Evolutionary conservation across 257 asterid species (phyloP), one percentile per base, ranked within the genome.

Genomic region (Solanum chiquidenum): DNA sequence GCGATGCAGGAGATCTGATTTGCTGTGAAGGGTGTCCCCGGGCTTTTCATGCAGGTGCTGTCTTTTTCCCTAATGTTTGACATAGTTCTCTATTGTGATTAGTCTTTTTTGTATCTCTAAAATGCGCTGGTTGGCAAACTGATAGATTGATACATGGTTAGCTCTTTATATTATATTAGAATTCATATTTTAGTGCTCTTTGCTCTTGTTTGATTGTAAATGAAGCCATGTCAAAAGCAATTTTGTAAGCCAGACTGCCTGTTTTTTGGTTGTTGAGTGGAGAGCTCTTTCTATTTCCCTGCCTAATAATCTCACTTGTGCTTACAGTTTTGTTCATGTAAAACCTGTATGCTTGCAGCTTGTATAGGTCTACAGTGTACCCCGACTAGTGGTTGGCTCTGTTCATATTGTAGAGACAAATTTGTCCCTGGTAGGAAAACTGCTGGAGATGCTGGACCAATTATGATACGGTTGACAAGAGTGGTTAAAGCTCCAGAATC

Each of bases 21-120:
- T 42, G 94, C 62, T 97, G 99, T 92, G 92, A 90, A 89, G 98
- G 94, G 76, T 97, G 99, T 91, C 99, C 99, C 87, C 96, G 99
- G 86, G 98, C 99, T 90, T 97, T 95, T 91, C 99, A 97, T 92
- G 88, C 95, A 86, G 98, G 99, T 97, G 69, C 40, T 40, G 87
- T 82, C 27, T 49, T 82, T 80, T 82, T 23, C 42, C 20, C 25
- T 49, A 49, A 82, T 82, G 42, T 49, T 46, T 82, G 44, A 31
- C 29, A 49, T 14, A 44, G 80, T 71, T 77, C 29, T 35, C 10
- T 21, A 9, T 40, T 40, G 21, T 40, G 83, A 38, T 76, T 40
- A 76, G 58, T 12, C 83, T 89, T 87, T 38, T 73, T 46, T 74
- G 55, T 31, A 18, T 87, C 71, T 49, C 29, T 55, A 20, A 21